Conservation (phyloP, 2,329 filamentous ascomycete species). For the Venturiaceae sp. region DNA sequence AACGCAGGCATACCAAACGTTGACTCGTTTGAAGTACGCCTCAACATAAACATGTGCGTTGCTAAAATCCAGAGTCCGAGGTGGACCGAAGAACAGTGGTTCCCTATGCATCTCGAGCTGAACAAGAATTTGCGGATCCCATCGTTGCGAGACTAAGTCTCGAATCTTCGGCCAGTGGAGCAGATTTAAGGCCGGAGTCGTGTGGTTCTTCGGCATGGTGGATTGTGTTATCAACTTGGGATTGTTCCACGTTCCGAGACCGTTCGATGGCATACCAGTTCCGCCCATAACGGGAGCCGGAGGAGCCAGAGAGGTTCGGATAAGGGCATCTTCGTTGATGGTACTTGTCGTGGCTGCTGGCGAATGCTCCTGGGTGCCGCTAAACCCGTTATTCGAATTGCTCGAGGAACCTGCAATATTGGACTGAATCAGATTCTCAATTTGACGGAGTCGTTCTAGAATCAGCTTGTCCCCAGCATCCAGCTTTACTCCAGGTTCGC, state of each 20-base stretch:
- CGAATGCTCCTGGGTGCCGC: conserved; percentile 18
- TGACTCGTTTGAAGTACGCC: conserved; percentile 72
- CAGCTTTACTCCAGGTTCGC: conserved; percentile 78
- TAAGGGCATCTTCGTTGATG: conserved; percentile 30
- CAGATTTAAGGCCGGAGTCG: conserved; percentile 68
- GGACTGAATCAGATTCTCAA: conserved; percentile 70
- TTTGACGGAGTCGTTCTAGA: conserved; percentile 65
- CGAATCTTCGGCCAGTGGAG: conserved; percentile 74
- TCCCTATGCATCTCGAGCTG: conserved; percentile 74
- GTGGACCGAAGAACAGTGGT: conserved; percentile 51
- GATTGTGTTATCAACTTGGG: conserved; percentile 56
- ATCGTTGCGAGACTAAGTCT: conserved; percentile 65
- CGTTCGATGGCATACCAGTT: conserved; percentile 33
- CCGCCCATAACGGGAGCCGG: conserved; percentile 24
- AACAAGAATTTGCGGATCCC: conserved; percentile 71
- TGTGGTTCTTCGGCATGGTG: conserved; percentile 78
- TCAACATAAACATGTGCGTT: conserved; percentile 68
- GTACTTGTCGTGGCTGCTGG: conserved; percentile 33
- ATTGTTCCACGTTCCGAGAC: conserved; percentile 63
- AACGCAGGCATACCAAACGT: conserved; percentile 78
- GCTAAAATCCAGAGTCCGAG: conserved; percentile 59
- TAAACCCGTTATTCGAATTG: background rate
- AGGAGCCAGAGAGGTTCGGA: conserved; percentile 6
- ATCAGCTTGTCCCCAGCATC: conserved; percentile 83
- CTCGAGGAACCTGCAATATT: conserved; percentile 17